phyloP scores from a whole-genome alignment of 2,329 filamentous ascomycete genomes.

The Fusarium subglutinans region DNA sequence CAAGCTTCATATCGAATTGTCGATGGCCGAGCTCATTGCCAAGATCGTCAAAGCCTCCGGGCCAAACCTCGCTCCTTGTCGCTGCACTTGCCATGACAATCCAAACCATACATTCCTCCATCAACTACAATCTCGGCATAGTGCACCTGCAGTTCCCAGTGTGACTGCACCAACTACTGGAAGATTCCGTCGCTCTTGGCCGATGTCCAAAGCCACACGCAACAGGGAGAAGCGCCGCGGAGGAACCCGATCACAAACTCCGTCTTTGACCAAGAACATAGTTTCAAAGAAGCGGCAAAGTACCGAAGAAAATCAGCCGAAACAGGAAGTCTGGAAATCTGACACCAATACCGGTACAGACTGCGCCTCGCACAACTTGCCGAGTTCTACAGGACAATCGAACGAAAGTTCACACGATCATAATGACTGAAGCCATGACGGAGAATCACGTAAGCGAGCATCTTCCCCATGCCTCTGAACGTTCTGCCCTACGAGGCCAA shows the following conservation, averaged over 20 bases:
- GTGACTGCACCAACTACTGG: conserved; percentile 31
- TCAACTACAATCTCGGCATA: conserved; percentile 17
- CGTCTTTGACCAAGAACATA: neutral
- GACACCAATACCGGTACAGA: conserved; percentile 9
- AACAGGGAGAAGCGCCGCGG: conserved; percentile 7
- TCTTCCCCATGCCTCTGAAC: neutral
- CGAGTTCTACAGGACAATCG: conserved; percentile 18
- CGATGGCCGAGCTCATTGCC: conserved; percentile 42
- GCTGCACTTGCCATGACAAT: conserved; percentile 35
- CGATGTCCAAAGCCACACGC: neutral
- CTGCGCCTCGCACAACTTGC: conserved; percentile 16
- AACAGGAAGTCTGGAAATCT: conserved; percentile 7
- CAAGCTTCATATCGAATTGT: conserved; percentile 42
- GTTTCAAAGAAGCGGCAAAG: neutral
- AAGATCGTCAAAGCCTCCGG: conserved; percentile 40
- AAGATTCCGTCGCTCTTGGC: conserved; percentile 35
- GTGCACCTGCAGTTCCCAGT: neutral
- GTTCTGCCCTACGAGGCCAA: neutral
- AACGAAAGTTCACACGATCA: conserved; percentile 19
- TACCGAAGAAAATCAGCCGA: neutral
- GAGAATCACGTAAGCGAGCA: neutral
- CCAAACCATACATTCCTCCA: conserved; percentile 11
- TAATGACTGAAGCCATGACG: conserved; percentile 13
- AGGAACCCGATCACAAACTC: neutral
- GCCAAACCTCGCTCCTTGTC: conserved; percentile 21